Percentiles rank a stretch among this genome's conserved stretches.
Conservation (phyloP, 345 rosid genomes). For the Salix purpurea region DNA sequence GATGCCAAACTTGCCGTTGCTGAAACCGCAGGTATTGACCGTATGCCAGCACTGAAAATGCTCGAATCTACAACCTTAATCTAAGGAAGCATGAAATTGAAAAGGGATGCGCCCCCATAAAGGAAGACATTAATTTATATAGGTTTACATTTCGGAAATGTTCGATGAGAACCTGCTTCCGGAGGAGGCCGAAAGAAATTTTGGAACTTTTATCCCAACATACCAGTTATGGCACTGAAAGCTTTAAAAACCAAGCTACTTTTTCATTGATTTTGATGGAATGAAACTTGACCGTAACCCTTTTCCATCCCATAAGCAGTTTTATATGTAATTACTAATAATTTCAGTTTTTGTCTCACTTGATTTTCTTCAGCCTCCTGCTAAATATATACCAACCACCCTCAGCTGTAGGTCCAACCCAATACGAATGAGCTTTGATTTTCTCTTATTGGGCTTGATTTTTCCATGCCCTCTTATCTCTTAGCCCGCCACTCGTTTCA, state of each 20-base stretch:
- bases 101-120: slow-evolving; percentile 13
- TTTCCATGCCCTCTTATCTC: not conserved
- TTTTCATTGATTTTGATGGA: not conserved
- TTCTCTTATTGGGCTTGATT: not conserved
- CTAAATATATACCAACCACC: too few species aligned
- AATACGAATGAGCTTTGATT: not conserved
- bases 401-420: too few species aligned
- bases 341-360: not conserved
- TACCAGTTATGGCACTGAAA: slow-evolving; percentile 24
- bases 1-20: slow-evolving; percentile 15
- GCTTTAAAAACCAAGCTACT: not conserved
- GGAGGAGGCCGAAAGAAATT: slow-evolving; percentile 9
- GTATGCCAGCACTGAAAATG: not conserved
- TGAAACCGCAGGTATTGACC: not conserved
- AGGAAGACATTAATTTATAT: slow-evolving; percentile 20
- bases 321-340: too few species aligned
- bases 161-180: slow-evolving; percentile 23
- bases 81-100: not conserved
- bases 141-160: slow-evolving; percentile 22
- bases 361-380: too few species aligned
- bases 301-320: not conserved
- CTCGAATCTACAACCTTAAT: not conserved
- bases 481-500: not conserved
- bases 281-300: not conserved
- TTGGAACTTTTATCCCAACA: slow-evolving; percentile 25